Evolutionary conservation across 2,329 filamentous ascomycete species (phyloP), one percentile per base, ranked within the genome.

Genomic region (Colletotrichum phormii): DNA sequence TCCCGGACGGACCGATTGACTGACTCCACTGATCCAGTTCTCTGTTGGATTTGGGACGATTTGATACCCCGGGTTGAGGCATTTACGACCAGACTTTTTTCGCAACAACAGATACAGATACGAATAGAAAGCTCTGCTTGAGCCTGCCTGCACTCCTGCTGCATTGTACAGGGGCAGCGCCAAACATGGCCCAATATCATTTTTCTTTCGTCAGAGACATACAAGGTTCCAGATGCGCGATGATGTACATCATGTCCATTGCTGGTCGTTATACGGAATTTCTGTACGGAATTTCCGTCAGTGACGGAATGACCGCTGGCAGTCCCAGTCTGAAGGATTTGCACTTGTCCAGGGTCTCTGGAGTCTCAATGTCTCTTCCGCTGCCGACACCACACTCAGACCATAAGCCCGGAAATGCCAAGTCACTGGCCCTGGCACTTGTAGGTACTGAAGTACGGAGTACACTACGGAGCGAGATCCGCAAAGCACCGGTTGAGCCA

Each of bases 1-100:
- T 51, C 46, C 68, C 58, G 64, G 64, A 42, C 64, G 69, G 69
- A 58, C 58, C 64, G 64, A 68, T 72, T 67, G 51, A 68, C 68
- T 67, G 58, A 63, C 64, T 22, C 69, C 64, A 68, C 69, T 42
- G 33, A 49, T 29, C 33, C 33, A 55, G 26, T 61, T 54, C 46
- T 31, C 24, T n/a, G 49, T 35, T 67, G 57, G 55, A 66, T 29
- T 61, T 61, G 35, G 57, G 46, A 67, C 54, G n/a, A 71, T 53
- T n/a, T 49, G 46, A 71, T 67, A 71, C 67, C 67, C 63, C 33
- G 37, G 61, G 15, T n/a, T 55, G 46, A 33, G 55, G 35, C 24
- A 55, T 58, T 67, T 71, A 57, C 55, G 63, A 67, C 49, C 37
- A 42, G 37, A 3, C 18, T 18, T 42, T 7, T 6, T 37, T 42